phyloP scores from a whole-genome alignment of 805 yeast species.

The Candida boidinii region DNA sequence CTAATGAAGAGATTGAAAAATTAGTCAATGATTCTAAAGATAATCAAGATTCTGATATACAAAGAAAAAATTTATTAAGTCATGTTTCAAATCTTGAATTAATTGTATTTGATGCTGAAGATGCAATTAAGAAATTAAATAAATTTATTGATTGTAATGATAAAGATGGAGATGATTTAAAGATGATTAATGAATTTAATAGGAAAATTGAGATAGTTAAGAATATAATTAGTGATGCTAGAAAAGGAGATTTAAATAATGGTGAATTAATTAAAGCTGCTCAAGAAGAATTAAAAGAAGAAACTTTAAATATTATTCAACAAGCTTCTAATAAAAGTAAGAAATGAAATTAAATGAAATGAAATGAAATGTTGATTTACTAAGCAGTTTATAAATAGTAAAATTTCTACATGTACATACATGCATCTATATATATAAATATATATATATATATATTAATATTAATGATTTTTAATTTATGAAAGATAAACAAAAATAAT shows the following conservation, averaged over 20 bases:
- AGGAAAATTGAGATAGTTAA: constrained; percentile 17
- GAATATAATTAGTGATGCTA: constrained; percentile 20
- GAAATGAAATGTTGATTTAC: background rate
- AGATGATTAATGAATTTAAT: too few relatives aligned
- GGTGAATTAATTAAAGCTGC: constrained; percentile 23
- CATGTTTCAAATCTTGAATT: constrained; percentile 54
- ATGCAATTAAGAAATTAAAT: constrained; percentile 20
- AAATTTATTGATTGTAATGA: constrained; percentile 11
- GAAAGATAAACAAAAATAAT: constrained; percentile 1
- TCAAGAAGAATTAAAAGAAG: constrained; percentile 25
- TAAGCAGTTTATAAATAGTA: background rate
- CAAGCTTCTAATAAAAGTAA: constrained; percentile 19
- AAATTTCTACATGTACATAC: background rate
- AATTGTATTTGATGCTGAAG: constrained; percentile 26
- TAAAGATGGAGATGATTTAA: too few relatives aligned
- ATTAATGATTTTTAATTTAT: constrained; percentile 1
- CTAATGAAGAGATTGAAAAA: constrained; percentile 82
- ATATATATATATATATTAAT: background rate
- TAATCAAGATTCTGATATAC: constrained; percentile 69
- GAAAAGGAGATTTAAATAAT: constrained; percentile 21
- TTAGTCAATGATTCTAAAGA: constrained; percentile 89
- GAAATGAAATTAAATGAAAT: constrained; percentile 1
- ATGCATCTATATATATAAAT: too few relatives aligned
- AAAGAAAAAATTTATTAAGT: constrained; percentile 45
- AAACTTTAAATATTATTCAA: constrained; percentile 18